Evolutionary conservation across 306 rosid genomes (phyloP), one percentile per base, ranked within the genome.

Genomic region (Cicer judaicum): DNA sequence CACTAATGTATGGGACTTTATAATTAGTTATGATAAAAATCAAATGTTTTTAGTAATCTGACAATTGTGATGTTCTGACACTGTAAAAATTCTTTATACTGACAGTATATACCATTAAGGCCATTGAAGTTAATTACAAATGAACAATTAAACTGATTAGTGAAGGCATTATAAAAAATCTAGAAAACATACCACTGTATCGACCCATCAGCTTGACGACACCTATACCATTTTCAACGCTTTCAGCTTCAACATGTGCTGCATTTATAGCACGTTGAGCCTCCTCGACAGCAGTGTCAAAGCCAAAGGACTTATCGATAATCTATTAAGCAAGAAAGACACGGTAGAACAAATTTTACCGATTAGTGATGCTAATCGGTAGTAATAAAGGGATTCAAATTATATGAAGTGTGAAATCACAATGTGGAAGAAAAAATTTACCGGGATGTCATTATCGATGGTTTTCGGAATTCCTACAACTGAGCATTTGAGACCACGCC

Each of bases 221-320:
- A 52, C 97, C 99, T 46, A 94, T 88, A 55, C 99, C 90, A 83
- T 92, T 92, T 80, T 94, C 97, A 71, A 90, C 8, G 70, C 99
- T 94, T 68, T 71, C 89, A 65, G 97, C 81, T 92, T 94, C 99
- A 57, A 94, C 99, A 78, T 92, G 99, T 18, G 96, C 99, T 19
- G 99, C 99, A 77, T 94, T 94, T 65, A 94, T 94, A 19, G 99
- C 99, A 18, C 99, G 97, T 73, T 94, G 99, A 50, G 99, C 99
- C 85, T 94, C 99, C 85, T 94, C 99, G 75, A 94, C 99, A 54
- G 99, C 97, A 52, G 97, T 84, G 86, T 94, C 99, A 81, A 94
- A 94, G 48, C 99, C 99, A 16, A 94, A 94, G 59, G 99, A 87
- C 80, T 70, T 94, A 52, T 94, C 99, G 36, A 94, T 94, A 74